These are phyloP conservation scores for Colletotrichum endophyticum DNA, from an alignment of 2,329 filamentous ascomycete species.

Conservation along the genomic window DNA sequence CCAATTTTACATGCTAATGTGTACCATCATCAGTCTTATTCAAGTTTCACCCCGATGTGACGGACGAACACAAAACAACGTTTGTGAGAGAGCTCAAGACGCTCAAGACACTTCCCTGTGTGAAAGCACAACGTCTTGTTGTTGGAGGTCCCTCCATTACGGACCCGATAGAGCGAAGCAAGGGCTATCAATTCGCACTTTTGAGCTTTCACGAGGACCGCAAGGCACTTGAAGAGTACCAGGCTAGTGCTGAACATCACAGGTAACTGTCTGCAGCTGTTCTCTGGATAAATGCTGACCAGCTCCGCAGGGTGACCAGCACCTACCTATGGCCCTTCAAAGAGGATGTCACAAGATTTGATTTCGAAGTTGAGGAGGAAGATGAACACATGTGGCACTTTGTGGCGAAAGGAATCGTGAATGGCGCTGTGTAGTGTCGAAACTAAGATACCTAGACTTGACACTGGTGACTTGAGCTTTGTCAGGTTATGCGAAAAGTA, in stretches of 20 bases:
- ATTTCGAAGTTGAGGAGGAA: conserved; percentile 54
- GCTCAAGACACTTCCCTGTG: conserved; percentile 52
- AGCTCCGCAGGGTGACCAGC: conserved; percentile 48
- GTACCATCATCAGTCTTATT: conserved; percentile 45
- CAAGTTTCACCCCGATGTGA: conserved; percentile 49
- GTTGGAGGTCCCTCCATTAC: conserved; percentile 60
- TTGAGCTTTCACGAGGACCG: conserved; percentile 54
- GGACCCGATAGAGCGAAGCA: conserved; percentile 54
- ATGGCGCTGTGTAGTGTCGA: neutral
- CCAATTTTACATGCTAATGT: neutral
- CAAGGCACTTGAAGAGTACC: conserved; percentile 53
- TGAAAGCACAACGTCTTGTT: conserved; percentile 50
- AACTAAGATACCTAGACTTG: neutral
- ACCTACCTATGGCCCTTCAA: conserved; percentile 57
- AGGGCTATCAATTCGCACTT: conserved; percentile 56
- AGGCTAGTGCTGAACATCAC: conserved; percentile 57
- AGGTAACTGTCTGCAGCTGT: conserved; percentile 33
- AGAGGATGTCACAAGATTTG: conserved; percentile 57
- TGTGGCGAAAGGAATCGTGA: conserved; percentile 6
- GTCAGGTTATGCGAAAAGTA: neutral
- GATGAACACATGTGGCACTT: conserved; percentile 27
- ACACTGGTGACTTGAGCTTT: neutral
- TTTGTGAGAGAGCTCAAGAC: conserved; percentile 53
- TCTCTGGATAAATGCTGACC: neutral
- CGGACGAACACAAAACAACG: conserved; percentile 42